These are phyloP conservation scores for Fusarium sp. DNA, from an alignment of 2,329 filamentous ascomycete species.

Conservation along the genomic window DNA sequence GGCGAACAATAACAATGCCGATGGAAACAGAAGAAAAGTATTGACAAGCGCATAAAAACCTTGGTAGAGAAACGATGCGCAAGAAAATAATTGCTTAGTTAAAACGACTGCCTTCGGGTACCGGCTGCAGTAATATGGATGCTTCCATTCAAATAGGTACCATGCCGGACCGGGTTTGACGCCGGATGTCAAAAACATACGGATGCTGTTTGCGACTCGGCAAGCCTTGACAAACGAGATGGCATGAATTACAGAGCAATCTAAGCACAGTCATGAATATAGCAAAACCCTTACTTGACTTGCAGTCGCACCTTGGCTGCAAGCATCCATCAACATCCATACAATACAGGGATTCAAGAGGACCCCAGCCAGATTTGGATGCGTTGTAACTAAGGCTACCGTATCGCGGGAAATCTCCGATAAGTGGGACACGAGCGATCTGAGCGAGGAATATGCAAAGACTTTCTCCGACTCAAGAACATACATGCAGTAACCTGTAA, in stretches of 20 bases:
- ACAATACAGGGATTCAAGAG: conserved; percentile 21
- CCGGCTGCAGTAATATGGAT: neutral
- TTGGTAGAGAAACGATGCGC: neutral
- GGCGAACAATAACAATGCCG: neutral
- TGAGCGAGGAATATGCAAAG: conserved; percentile 3
- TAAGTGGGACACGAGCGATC: conserved; percentile 43
- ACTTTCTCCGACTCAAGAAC: neutral
- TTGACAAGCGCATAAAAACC: neutral
- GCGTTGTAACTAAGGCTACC: conserved; percentile 15
- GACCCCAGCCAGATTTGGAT: conserved; percentile 31
- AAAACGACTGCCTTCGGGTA: neutral
- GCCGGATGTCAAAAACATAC: conserved; percentile 3
- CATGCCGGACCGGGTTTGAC: neutral
- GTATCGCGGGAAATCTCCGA: conserved; percentile 48
- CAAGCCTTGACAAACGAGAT: conserved; percentile 14
- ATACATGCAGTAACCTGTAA: neutral
- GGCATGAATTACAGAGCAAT: neutral
- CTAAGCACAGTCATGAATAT: conserved; percentile 14
- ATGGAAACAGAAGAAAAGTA: neutral
- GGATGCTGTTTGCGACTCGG: conserved; percentile 14
- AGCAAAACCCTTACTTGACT: conserved; percentile 7
- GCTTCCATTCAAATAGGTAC: neutral
- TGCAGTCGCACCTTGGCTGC: conserved; percentile 1
- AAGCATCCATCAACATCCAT: conserved; percentile 10
- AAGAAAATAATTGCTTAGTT: neutral